Percentiles rank a stretch among this genome's conserved stretches.
Conservation (phyloP, 208 protist species). For the Leishmania arabica region DNA sequence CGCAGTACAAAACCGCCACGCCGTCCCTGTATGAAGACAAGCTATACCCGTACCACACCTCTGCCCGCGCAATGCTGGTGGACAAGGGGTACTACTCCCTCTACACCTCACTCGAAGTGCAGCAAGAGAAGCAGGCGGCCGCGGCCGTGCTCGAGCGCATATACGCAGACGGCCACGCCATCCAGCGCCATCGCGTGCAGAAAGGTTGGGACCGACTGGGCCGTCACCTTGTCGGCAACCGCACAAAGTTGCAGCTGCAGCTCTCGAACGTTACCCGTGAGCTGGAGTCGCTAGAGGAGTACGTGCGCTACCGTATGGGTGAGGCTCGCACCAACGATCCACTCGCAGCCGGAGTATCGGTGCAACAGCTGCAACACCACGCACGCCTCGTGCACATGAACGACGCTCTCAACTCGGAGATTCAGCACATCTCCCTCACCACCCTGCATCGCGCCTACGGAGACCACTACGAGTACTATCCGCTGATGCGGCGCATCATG, state of each 20-base stretch:
- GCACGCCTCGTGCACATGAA: constrained; percentile 22
- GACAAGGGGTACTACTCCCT: constrained; percentile 62
- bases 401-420: constrained; percentile 21
- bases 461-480: constrained; percentile 79
- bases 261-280: constrained; percentile 29
- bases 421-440: constrained; percentile 40
- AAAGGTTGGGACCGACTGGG: constrained; percentile 68
- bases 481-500: constrained; percentile 30
- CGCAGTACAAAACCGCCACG: not conserved
- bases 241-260: constrained; percentile 20
- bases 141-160: constrained; percentile 34
- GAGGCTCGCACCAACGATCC: constrained; percentile 30
- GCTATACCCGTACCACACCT: constrained; percentile 44
- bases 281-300: constrained; percentile 27
- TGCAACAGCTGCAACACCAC: constrained; percentile 37
- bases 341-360: constrained; percentile 43
- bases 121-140: constrained; percentile 29
- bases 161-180: constrained; percentile 37
- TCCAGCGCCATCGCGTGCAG: constrained; percentile 40
- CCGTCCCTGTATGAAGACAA: constrained; percentile 27
- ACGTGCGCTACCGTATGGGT: constrained; percentile 37
- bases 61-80: constrained; percentile 50
- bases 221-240: constrained; percentile 35
- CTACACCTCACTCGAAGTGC: constrained; percentile 39
- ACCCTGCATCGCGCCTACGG: constrained; percentile 51